These are phyloP conservation scores for Pseudisothecium myosuroides DNA, from an alignment of 225 moss, liverwort and hornwort species.

Conservation along the genomic window DNA sequence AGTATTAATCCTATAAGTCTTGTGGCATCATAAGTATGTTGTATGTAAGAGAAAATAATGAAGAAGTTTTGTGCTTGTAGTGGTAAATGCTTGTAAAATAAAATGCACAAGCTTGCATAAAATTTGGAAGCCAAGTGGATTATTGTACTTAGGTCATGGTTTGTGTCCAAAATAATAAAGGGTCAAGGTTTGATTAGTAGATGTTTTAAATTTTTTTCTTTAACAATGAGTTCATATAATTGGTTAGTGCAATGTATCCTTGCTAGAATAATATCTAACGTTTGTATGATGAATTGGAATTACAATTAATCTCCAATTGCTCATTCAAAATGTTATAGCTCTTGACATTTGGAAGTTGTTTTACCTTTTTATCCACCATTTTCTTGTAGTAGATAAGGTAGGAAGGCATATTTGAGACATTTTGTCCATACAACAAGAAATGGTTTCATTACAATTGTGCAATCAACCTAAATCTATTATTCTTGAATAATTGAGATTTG, in stretches of 20 bases:
- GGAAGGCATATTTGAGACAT: background rate
- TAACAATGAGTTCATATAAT: background rate
- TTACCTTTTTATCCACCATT: background rate
- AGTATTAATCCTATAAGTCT: background rate
- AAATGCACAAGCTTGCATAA: background rate
- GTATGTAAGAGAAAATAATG: background rate
- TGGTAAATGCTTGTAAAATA: background rate
- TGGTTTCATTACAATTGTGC: background rate
- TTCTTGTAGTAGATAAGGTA: background rate
- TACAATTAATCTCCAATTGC: background rate
- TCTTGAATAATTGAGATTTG: background rate
- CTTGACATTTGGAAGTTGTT: background rate
- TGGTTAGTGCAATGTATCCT: background rate
- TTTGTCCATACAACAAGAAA: background rate
- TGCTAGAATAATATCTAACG: background rate
- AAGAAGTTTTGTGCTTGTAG: background rate
- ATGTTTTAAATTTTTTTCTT: too few species aligned
- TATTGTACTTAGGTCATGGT: background rate
- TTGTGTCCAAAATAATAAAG: rapidly evolving
- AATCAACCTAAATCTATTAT: too few species aligned
- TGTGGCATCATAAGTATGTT: background rate
- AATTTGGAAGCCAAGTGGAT: background rate
- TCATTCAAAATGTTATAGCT: background rate
- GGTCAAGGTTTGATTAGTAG: background rate
- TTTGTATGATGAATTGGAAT: background rate